Base-by-base conservation (phyloP, 2,329 filamentous ascomycete species). In the Ceratocystis cacaofunesta region DNA sequence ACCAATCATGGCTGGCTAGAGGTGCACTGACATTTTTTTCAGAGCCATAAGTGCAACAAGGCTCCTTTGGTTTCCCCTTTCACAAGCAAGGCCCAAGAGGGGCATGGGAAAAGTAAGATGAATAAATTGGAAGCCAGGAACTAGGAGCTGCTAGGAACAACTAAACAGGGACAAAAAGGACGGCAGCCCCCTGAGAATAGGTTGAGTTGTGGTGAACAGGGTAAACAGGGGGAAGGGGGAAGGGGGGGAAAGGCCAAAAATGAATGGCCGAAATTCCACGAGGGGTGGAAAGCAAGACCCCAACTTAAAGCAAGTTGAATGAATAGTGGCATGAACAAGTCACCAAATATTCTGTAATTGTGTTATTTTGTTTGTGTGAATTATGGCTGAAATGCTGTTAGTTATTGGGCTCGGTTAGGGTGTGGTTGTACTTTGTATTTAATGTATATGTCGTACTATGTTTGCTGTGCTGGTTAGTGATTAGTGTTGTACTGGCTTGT, bases 141-240 rank as follows among this genome's bases (percentile, higher is more conserved):
- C 76, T 64, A 79, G 58, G 80, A 68, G 1, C 75, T 75, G 48
- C 15, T 52, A 52, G 48, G 48, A 5, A 67, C 77, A 77, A 70
- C 76, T 75, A 61, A 78, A 75, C 32, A 77, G 73, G 28, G 75
- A 32, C 28, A n/a, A 30, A 58, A 58, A 58, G 55, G 28, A 58
- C 30, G 55, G 19, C 55, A 36, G 12, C 36, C 55, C 55, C 55
- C 55, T 58, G 55, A 58, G 12, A 58, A 15, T 19, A 36, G 10
- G 52, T 32, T 22, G 7, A 36, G 25, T 32, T 25, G 32, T 28
- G 36, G 36, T 41, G 36, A 3, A 41, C 19, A 28, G 12, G 46
- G 46, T 50, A 5, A 19, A 50, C 17, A 19, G 22, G 44, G 55
- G 30, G 55, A n/a, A 10, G 25, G 52, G 22, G 52, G 12, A 30